Percentiles rank a stretch among this genome's conserved stretches.
Conservation (phyloP, 768 basidiomycete species). For the Pleurotus giganteus region DNA sequence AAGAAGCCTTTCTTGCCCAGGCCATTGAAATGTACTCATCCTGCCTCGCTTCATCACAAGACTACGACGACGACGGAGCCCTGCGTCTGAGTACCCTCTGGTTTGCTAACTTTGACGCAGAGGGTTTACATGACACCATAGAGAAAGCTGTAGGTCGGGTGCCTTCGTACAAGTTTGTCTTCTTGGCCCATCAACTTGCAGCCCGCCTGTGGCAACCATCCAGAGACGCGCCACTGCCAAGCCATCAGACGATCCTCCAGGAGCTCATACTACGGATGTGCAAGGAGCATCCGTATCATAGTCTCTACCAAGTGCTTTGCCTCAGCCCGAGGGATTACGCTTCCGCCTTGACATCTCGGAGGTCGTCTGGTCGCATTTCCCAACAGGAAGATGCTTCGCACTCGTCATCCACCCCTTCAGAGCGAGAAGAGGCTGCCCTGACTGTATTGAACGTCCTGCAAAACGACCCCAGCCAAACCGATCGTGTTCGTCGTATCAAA, state of each 20-base stretch:
- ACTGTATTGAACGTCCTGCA: slow-evolving; percentile 57
- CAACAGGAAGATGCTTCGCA: slow-evolving; percentile 19
- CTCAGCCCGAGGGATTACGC: slow-evolving; percentile 35
- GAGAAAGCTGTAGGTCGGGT: slow-evolving; percentile 50
- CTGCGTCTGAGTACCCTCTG: slow-evolving; percentile 88
- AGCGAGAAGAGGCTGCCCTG: slow-evolving; percentile 63
- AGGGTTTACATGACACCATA: slow-evolving; percentile 41
- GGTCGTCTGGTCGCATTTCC: slow-evolving; percentile 43
- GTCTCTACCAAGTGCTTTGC: slow-evolving; percentile 85
- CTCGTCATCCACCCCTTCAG: slow-evolving; percentile 48
- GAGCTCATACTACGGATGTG: slow-evolving; percentile 73
- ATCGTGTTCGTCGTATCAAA: slow-evolving; percentile 54
- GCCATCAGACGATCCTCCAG: slow-evolving; percentile 61
- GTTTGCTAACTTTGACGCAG: slow-evolving; percentile 82
- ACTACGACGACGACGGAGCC: slow-evolving; percentile 71
- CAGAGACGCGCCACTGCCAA: slow-evolving; percentile 21
- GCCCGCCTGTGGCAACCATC: slow-evolving; percentile 70
- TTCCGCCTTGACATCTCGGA: slow-evolving; percentile 23
- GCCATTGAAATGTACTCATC: slow-evolving; percentile 87
- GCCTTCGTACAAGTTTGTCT: slow-evolving; percentile 87
- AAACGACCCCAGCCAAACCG: slow-evolving; percentile 30
- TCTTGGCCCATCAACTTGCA: slow-evolving; percentile 89
- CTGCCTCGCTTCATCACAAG: slow-evolving; percentile 67
- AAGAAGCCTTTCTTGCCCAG: slow-evolving; percentile 62
- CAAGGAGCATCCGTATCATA: slow-evolving; percentile 91